These are phyloP conservation scores for Areca catechu DNA, from an alignment of 176 grass and related monocot species.

Conservation along the genomic window DNA sequence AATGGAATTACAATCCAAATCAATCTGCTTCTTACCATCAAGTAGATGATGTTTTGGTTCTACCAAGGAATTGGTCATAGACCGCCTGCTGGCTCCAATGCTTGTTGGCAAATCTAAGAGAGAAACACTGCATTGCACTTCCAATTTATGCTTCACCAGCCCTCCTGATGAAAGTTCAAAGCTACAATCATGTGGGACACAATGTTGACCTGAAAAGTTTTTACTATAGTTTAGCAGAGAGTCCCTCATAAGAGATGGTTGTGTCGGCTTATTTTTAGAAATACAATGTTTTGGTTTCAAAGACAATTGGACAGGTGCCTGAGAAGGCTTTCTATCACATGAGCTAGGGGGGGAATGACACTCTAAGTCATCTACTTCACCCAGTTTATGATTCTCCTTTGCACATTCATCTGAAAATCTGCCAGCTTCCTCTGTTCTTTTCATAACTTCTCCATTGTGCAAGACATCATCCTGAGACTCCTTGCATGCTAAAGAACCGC, in stretches of 20 bases:
- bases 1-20: conserved; percentile 16
- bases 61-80: conserved; percentile 6
- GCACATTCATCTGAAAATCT: not conserved
- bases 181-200: no score
- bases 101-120: no score
- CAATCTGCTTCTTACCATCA: conserved; percentile 12
- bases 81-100: conserved; percentile 18
- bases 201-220: no score
- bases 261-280: no score
- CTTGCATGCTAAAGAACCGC: no score
- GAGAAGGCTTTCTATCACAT: conserved; percentile 13
- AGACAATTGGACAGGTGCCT: conserved; percentile 24
- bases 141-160: conserved; percentile 1
- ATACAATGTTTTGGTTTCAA: no score
- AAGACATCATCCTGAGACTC: no score
- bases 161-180: conserved; percentile 16
- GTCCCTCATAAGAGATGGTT: conserved; percentile 9
- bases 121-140: conserved; percentile 6
- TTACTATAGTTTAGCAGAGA: no score
- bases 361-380: conserved; percentile 23
- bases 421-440: no score
- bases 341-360: conserved; percentile 4
- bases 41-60: conserved; percentile 17
- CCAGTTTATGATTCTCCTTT: not conserved
- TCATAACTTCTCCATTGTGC: no score